phyloP scores from a whole-genome alignment of 768 basidiomycete species.

The Serendipita sp. region DNA sequence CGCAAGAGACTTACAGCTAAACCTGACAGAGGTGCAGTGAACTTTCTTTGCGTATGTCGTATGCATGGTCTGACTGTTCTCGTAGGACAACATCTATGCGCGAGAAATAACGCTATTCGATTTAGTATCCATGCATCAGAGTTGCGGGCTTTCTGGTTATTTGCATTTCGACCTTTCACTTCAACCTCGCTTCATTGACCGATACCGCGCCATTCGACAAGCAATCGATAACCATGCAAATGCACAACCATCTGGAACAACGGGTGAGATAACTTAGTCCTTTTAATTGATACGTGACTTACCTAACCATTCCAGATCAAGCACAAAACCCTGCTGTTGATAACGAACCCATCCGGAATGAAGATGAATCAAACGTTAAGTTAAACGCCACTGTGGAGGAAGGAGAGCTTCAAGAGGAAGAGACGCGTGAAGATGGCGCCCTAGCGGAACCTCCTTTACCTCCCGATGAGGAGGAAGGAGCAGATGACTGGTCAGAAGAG shows the following conservation, averaged over 20 bases:
- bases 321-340: neutral
- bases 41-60: neutral
- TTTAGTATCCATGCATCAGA: constrained; percentile 5
- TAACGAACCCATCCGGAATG: neutral
- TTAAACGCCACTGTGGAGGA: neutral
- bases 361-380: neutral
- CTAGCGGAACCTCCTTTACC: neutral
- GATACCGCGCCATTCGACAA: constrained; percentile 7
- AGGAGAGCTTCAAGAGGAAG: neutral
- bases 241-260: neutral
- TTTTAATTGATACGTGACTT: neutral
- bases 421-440: neutral
- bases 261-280: neutral
- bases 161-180: constrained; percentile 6
- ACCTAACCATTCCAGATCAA: neutral
- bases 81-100: constrained; percentile 9
- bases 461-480: neutral
- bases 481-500: neutral
- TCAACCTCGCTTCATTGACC: constrained; percentile 7
- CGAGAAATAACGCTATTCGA: constrained; percentile 7
- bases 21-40: constrained; percentile 4
- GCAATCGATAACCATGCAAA: neutral
- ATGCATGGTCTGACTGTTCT: neutral
- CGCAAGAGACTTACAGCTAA: constrained; percentile 1
- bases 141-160: constrained; percentile 8